Evolutionary conservation across 2,329 filamentous ascomycete species (phyloP).

Genomic region (Exophiala calicioides): DNA sequence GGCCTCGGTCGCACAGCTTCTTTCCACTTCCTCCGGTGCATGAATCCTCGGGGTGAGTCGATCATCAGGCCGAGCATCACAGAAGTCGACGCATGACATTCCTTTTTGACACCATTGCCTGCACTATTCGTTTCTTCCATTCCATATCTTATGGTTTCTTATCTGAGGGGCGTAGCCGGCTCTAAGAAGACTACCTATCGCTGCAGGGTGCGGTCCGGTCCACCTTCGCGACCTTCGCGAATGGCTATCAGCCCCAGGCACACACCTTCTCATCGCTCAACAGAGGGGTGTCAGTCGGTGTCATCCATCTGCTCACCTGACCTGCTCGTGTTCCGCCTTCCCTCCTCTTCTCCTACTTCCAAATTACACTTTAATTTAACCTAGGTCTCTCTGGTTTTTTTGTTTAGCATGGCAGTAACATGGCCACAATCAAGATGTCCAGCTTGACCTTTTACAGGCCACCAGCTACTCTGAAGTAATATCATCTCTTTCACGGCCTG

Average conservation of each 20-base stretch:
- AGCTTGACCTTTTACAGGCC: slow-evolving; percentile 19
- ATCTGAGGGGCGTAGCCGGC: slow-evolving; percentile 8
- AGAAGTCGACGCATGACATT: background rate
- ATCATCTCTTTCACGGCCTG: too few species aligned
- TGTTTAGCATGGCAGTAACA: background rate
- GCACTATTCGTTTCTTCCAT: slow-evolving; percentile 2
- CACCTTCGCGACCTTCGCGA: too few species aligned
- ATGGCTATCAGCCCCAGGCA: too few species aligned
- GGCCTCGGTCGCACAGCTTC: background rate
- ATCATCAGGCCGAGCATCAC: background rate
- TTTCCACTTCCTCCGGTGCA: background rate
- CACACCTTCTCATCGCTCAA: background rate
- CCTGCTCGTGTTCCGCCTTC: background rate
- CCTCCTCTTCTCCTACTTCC: background rate
- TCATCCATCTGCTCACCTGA: slow-evolving; percentile 5
- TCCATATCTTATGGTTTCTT: slow-evolving; percentile 14
- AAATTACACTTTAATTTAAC: background rate
- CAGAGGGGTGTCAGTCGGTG: background rate
- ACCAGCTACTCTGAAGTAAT: slow-evolving; percentile 11
- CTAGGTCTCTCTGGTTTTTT: too few species aligned
- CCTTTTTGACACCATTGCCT: too few species aligned
- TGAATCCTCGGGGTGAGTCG: too few species aligned
- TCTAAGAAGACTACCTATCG: background rate
- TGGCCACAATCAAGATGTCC: slow-evolving; percentile 6
- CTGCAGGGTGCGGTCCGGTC: slow-evolving; percentile 5